Base-by-base conservation (phyloP, 2,329 filamentous ascomycete species). In the Ploettnerulaceae sp. region DNA sequence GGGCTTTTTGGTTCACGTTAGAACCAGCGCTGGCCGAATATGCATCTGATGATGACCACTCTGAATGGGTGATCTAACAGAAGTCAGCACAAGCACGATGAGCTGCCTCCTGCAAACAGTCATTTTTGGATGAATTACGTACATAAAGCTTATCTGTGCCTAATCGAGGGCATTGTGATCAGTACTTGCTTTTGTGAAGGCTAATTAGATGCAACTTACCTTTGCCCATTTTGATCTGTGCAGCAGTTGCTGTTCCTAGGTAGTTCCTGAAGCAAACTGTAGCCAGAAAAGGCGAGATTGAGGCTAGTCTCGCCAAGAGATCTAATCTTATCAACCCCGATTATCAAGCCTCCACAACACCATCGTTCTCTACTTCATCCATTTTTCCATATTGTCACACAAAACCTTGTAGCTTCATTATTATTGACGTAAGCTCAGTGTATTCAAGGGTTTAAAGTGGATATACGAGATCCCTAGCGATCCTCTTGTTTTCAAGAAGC, bases 41-140 rank as follows among this genome's bases (percentile, higher is more conserved):
- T 49, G 88, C 82, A 67, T 96, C 90, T 37, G 84, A 81, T 5
- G 89, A 95, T 6, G 89, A 84, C 93, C 93, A 98, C 74, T 98
- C 93, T 31, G 88, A 94, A 71, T 98, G 94, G 45, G 93, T 98
- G 63, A 98, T 98, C 76, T 82, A 74, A 33, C 18, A 15, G 26
- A 21, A 11, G 33, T 49, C 31, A 48, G 42, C n/a, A 25, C 32
- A 18, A 24, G 21, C 11, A 18, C 15, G 7, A 31, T 9, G n/a
- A 31, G 14, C 28, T 21, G 17, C 26, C 20, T 36, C 25, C 7
- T 21, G 20, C 37, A 29, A 29, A 29, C 14, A 9, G 26, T 11
- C 26, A 29, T 9, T 9, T 29, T 29, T 26, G 8, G 9, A 14
- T 12, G 18, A 31, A 15, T n/a, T 37, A 51, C 56, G 28, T 56